Evolutionary conservation across 2,329 filamentous ascomycete species (phyloP), one percentile per base, ranked within the genome.

Genomic region (Cytospora schulzeri): DNA sequence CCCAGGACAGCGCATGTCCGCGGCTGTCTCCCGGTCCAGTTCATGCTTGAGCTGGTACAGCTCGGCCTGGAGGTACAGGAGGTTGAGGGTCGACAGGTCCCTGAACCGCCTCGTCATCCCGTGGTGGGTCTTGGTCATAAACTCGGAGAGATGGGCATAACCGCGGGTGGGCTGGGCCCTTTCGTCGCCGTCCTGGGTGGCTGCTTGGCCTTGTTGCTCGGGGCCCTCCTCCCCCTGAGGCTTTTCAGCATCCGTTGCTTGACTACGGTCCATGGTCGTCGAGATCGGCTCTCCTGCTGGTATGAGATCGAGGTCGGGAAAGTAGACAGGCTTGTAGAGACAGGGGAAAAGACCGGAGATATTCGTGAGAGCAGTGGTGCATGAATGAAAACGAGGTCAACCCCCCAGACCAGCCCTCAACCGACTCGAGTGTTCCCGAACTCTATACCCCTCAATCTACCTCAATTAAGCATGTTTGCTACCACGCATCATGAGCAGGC

Each of bases 11-110:
- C 24, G 17, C n/a, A 45, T 52, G 22, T 66, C 60, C 2, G 41
- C 52, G 1, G 60, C 51, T 14, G 50, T 48, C 31, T 60, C 56
- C 12, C 15, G 24, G 14, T 66, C 64, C 33, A 62, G 54, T 15
- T 66, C 56, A 14, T 35, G 17, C 28, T 41, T 51, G 19, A 66
- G 64, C 55, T 60, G 28, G 26, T 60, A 58, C 4, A 66, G 26
- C 28, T 66, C 56, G 31, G 60, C 60, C 56, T 63, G 60, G 9
- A 66, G 52, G 33, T 66, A 66, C 2, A 66, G 38, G 26, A 66
- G 56, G 38, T 66, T 66, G 51, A 57, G 61, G n/a, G 58, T 48
- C 24, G 64, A 66, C 4, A 63, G 52, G 12, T 66, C 64, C 15
- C 57, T 66, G 41, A 53, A 66, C 15, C 52, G 57, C 12, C 64